Evolutionary conservation across 164 flowering plant species (phyloP), one percentile per base, ranked within the genome.

Genomic region (Vitis labrusca): DNA sequence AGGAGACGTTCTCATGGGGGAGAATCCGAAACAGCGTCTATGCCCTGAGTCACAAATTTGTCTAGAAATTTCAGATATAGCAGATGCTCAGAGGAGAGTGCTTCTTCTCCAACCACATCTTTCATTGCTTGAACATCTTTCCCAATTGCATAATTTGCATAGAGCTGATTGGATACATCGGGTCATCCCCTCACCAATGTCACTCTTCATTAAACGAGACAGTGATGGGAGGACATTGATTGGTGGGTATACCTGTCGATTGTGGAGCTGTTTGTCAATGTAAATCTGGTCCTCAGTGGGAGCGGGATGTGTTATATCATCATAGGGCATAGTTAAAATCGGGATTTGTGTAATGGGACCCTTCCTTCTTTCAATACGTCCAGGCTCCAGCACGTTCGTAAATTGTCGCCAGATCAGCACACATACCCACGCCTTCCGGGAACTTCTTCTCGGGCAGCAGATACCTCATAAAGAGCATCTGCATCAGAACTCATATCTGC

Each of bases 241-340:
- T 50, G 99, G 99, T 44, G 99, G 99, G 78, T 91, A 91, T 63
- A 95, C 98, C 96, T 92, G 99, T 73, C 97, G 74, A 68, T 95
- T 93, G 63, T 93, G 74, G 32, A 95, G 94, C 75, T 93, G 99
- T 69, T 97, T 83, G 72, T 94, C 97, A 79, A 92, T 91, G 68
- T 95, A 93, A 59, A 95, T 91, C 89, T 95, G 99, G 50, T 98
- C 99, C 78, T 95, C 99, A 0, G 98, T 95, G 59, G 99, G 99
- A 50, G 97, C 93, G 49, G 99, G 99, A 77, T 95, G 98, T 3
- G 99, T 95, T 59, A 91, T 91, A 80, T 93, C 99, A 92, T 19
- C 23, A 19, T 19, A 19, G 23, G 23, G 23, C 23, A 19, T 19
- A 19, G 88, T 54, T 29, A 67, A 67, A 74, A 69, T 10, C 63